Evolutionary conservation across 2,329 filamentous ascomycete genomes (phyloP).

Genomic region (Massarina eburnea): DNA sequence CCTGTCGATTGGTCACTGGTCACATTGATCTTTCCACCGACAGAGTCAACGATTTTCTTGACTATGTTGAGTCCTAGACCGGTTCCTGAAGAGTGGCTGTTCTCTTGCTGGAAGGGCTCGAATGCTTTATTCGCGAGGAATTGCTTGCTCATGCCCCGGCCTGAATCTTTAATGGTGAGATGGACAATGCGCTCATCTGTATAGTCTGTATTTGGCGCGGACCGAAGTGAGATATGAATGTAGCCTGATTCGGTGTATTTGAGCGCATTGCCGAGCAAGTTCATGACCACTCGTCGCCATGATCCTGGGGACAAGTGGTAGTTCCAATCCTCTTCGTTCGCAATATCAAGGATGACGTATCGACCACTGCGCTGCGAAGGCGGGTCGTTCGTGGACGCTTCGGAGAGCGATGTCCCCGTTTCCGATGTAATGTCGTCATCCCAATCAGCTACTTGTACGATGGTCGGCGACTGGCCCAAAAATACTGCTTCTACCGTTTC

Average conservation of each 20-base stretch:
- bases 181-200: conserved; percentile 16
- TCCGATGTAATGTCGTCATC: neutral
- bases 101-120: conserved; percentile 40
- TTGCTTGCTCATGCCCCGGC: conserved; percentile 35
- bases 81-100: conserved; percentile 23
- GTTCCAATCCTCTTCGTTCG: conserved; percentile 40
- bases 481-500: conserved; percentile 29
- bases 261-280: conserved; percentile 40
- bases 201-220: conserved; percentile 2
- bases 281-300: conserved; percentile 42
- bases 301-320: conserved; percentile 44
- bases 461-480: conserved; percentile 35
- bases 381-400: neutral
- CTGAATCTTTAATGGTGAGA: conserved; percentile 42
- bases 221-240: conserved; percentile 29
- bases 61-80: conserved; percentile 31
- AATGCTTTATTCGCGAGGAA: conserved; percentile 37
- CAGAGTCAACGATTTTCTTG: conserved; percentile 20
- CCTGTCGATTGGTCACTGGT: conserved; percentile 18
- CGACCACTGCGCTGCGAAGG: conserved; percentile 16
- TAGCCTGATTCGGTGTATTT: conserved; percentile 39
- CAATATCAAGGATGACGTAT: conserved; percentile 31
- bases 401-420: neutral
- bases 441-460: neutral
- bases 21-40: conserved; percentile 26